Base-by-base conservation (phyloP, 129 eudicot species). In the Ambrosia trifida region DNA sequence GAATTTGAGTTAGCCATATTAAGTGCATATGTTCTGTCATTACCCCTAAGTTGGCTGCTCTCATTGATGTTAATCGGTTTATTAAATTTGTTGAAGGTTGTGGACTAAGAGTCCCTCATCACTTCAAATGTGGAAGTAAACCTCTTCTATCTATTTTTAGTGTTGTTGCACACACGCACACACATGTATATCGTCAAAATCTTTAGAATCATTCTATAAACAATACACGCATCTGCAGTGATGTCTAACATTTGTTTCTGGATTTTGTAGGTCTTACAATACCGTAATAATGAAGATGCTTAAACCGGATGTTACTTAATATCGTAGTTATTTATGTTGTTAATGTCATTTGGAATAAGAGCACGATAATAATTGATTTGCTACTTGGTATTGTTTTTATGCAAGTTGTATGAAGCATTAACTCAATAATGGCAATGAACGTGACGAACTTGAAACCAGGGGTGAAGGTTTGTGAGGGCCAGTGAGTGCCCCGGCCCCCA, bases 51-150 rank as follows among this genome's bases (percentile, higher is more conserved):
- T n/a, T 86, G 35, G 78, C 75, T n/a, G 74, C 85, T 4, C 81
- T 83, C 0, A 45, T 86, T 24, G 35, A 86, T 13, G 75, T 75
- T 59, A 54, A 80, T 12, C 76, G 61, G 0, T 69, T 68, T 16
- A 40, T 78, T 20, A 64, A 76, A 40, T 76, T 86, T 47, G 20
- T 86, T 28, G 44, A 83, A 74, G 82, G 81, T 46, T 86, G 91
- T 74, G 91, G 91, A 36, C 75, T 87, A 9, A 70, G 65, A 13
- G 68, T 85, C 57, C 87, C 91, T 80, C 91, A 53, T 50, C 85
- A 80, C n/a, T 85, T 68, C 81, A 81, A 78, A 72, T 81, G 89
- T 30, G 89, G 89, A 36, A 77, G 89, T 84, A 83, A 80, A 63
- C 36, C 20, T 47, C 41, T 13, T 38, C 43, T 13, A 60, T 54